Base-by-base conservation (phyloP, 2,329 filamentous ascomycete species). In the Grosmannia clavigera region DNA sequence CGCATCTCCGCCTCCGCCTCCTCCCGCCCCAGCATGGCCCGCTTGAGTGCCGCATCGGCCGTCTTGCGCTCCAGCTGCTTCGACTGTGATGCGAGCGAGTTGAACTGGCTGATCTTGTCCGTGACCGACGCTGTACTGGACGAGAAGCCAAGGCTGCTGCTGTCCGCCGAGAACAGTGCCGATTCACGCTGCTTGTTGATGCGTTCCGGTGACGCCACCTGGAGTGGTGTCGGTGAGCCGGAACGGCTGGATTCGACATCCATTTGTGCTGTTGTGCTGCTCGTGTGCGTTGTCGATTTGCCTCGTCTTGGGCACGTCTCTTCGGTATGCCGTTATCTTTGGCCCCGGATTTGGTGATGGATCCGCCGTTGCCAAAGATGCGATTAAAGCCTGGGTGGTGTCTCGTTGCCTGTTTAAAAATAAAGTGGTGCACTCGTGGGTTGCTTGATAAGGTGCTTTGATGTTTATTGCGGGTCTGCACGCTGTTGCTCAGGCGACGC, bases 41-140 rank as follows among this genome's bases (percentile, higher is more conserved):
- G 80, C 70, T 84, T 85, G 19, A 87, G 73, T 35, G 84, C 84
- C 38, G 83, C 83, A 65, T 86, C 84, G 66, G 81, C 83, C 55
- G 77, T 82, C 71, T 82, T 85, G 66, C 83, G 79, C 69, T 86
- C 83, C 58, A 84, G 73, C 55, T 83, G 78, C 67, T 82, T 84
- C 40, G 80, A 79, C 70, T 81, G 76, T 65, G 78, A 73, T 61
- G 85, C 80, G 43, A 90, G 76, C 61, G 78, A 81, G 74, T 90
- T 88, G 72, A 90, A 89, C 71, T 88, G 86, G 68, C 82, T 84
- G 63, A 88, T 86, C 68, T 84, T 83, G 62, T 86, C 82, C 66
- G 84, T 77, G 6, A 88, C 83, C 27, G 82, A 81, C 66, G 61
- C 43, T 5, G 40, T 46, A 57, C 62, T 61, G 22, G 43, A n/a